These are phyloP conservation scores for Phytophthora gonapodyides DNA, from an alignment of 352 stramenopile species.

Conservation along the genomic window DNA sequence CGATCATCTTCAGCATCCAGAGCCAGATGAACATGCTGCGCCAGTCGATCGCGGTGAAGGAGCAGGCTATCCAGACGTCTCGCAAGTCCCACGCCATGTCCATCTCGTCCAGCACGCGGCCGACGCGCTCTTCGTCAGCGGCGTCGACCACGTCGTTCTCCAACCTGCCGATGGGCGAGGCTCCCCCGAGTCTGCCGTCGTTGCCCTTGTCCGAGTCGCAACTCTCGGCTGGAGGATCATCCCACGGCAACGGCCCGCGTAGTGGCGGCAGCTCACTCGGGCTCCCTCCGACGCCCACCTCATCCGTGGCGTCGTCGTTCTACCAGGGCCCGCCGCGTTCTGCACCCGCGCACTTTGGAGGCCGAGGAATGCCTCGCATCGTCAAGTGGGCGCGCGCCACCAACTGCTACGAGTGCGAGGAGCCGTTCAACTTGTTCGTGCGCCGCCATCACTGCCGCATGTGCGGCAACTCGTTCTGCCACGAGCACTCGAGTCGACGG, in stretches of 20 bases:
- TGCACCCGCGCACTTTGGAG: slow-evolving; percentile 36
- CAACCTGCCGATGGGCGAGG: slow-evolving; percentile 38
- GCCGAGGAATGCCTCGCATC: slow-evolving; percentile 53
- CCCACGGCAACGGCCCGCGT: slow-evolving; percentile 25
- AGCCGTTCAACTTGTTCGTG: slow-evolving; percentile 84
- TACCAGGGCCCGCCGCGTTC: slow-evolving; percentile 36
- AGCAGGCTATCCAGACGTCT: slow-evolving; percentile 53
- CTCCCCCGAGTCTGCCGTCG: slow-evolving; percentile 41
- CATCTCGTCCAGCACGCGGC: slow-evolving; percentile 63
- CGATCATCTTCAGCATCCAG: slow-evolving; percentile 81
- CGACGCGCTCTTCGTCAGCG: slow-evolving; percentile 67
- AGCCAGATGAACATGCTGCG: slow-evolving; percentile 84
- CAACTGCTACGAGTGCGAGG: slow-evolving; percentile 85
- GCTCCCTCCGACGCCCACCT: slow-evolving; percentile 37
- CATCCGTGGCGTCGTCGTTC: slow-evolving; percentile 37
- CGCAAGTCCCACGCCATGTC: slow-evolving; percentile 65
- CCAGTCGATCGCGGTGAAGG: slow-evolving; percentile 68
- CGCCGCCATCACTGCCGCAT: slow-evolving; percentile 87
- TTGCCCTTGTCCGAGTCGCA: slow-evolving; percentile 54
- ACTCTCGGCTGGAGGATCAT: slow-evolving; percentile 39
- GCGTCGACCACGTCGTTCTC: slow-evolving; percentile 61
- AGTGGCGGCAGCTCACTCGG: slow-evolving; percentile 37
- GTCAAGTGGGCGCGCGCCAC: slow-evolving; percentile 84
- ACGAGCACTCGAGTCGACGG: slow-evolving; percentile 81
- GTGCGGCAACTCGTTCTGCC: slow-evolving; percentile 89